Percentiles rank a stretch among this genome's conserved stretches.
phyloP scores from a whole-genome alignment of 2,329 filamentous ascomycete genomes.

The Cercospora sp. region DNA sequence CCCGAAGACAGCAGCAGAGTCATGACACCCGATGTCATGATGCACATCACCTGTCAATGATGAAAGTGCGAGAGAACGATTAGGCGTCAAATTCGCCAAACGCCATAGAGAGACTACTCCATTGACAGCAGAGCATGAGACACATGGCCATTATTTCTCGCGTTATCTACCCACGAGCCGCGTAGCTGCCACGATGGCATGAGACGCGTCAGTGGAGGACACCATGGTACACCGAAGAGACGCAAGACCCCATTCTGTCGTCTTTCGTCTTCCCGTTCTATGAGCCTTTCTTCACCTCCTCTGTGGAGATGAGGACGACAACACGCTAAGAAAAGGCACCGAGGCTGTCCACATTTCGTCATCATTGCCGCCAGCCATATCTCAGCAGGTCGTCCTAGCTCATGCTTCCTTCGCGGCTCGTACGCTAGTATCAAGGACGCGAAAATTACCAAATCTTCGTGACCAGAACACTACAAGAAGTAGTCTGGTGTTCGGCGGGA shows the following conservation, averaged over 20 bases:
- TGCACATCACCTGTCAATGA: no score
- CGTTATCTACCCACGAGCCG: not conserved
- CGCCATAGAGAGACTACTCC: no score
- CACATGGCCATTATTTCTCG: not conserved
- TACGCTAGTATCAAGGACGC: not conserved
- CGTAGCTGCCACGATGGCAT: not conserved
- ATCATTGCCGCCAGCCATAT: slow-evolving; percentile 5
- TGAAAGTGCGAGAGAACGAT: no score
- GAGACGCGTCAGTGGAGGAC: not conserved
- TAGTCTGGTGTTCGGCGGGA: slow-evolving; percentile 94
- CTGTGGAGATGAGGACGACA: not conserved
- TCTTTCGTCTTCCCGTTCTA: not conserved
- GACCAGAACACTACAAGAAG: slow-evolving; percentile 71
- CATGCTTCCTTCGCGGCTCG: not conserved
- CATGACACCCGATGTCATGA: not conserved
- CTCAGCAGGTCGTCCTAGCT: not conserved
- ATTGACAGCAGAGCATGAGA: not conserved
- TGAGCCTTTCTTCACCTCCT: not conserved
- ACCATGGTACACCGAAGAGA: not conserved
- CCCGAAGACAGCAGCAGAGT: not conserved
- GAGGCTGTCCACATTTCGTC: not conserved
- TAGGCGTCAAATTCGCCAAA: no score
- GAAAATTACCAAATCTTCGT: slow-evolving; percentile 10
- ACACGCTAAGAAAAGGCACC: not conserved
- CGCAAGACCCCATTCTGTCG: not conserved